Conservation (phyloP, 2,329 filamentous ascomycete genomes). For the Trichoderma cornu-damae region DNA sequence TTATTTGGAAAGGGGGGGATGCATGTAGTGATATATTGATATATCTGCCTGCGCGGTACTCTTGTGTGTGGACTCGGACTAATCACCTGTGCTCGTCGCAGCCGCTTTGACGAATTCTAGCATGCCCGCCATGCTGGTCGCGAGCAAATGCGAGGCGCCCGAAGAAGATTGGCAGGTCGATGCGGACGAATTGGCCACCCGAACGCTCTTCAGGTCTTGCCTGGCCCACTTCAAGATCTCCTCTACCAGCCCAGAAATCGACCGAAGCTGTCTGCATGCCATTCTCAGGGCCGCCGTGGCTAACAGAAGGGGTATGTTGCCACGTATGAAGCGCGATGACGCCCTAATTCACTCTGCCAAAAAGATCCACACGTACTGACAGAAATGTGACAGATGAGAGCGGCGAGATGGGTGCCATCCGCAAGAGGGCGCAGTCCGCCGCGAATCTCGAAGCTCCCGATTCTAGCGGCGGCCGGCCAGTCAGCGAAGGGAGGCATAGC, state of each 20-base stretch:
- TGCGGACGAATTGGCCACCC: conserved; percentile 56
- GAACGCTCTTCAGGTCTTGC: conserved; percentile 61
- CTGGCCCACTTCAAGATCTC: conserved; percentile 72
- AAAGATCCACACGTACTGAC: neutral
- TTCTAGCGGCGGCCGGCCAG: conserved; percentile 44
- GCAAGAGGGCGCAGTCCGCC: conserved; percentile 56
- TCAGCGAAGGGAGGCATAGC: conserved; percentile 61
- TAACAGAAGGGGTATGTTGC: conserved; percentile 60
- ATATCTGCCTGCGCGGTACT: too few relatives aligned
- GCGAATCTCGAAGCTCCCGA: conserved; percentile 57
- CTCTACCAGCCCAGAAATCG: conserved; percentile 61
- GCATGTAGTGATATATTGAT: too few relatives aligned
- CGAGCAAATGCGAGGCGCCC: conserved; percentile 82
- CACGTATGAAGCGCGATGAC: neutral
- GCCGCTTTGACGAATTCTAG: conserved; percentile 67
- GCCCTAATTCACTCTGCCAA: neutral
- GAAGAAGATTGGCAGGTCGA: conserved; percentile 66
- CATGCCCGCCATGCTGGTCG: conserved; percentile 74
- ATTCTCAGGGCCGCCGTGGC: conserved; percentile 68
- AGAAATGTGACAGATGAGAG: conserved; percentile 35
- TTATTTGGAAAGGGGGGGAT: too few relatives aligned
- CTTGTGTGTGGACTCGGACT: neutral
- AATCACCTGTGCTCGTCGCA: conserved; percentile 36
- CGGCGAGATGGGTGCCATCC: conserved; percentile 38
- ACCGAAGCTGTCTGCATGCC: conserved; percentile 68